phyloP scores from a whole-genome alignment of 345 rosid genomes.

The Salix dunnii region DNA sequence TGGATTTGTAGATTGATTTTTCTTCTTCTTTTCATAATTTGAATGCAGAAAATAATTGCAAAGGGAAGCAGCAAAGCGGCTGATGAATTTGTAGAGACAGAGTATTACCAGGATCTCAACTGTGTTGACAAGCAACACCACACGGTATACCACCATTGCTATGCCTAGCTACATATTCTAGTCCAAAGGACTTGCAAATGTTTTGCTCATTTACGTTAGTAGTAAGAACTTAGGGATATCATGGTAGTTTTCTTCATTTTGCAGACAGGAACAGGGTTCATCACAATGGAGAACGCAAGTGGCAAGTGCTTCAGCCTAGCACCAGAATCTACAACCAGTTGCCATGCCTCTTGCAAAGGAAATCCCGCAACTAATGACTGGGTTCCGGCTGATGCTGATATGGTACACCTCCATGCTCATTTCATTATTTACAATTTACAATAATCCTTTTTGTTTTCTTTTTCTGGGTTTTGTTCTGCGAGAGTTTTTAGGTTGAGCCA shows the following conservation, averaged over 20 bases:
- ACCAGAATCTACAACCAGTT: constrained; percentile 21
- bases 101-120: constrained; percentile 58
- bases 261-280: constrained; percentile 76
- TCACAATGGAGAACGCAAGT: constrained; percentile 34
- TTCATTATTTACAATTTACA: not conserved
- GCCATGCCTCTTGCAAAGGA: constrained; percentile 51
- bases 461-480: not conserved
- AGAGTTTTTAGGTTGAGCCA: not conserved
- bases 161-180: no score
- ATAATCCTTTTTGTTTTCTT: not conserved
- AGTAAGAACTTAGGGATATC: not conserved
- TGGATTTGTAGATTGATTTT: not conserved
- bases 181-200: no score
- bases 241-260: not conserved
- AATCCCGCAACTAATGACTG: constrained; percentile 78
- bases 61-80: constrained; percentile 26
- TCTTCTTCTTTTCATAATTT: not conserved
- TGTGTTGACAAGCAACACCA: constrained; percentile 62
- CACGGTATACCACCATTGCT: constrained; percentile 34
- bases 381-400: constrained; percentile 45
- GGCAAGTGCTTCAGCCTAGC: constrained; percentile 33
- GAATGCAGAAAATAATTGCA: constrained; percentile 35
- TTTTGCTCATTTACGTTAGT: no score
- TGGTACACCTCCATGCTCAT: constrained; percentile 17
- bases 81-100: constrained; percentile 64